Conservation (phyloP, 2,329 filamentous ascomycete genomes). For the Meredithiella fracta region DNA sequence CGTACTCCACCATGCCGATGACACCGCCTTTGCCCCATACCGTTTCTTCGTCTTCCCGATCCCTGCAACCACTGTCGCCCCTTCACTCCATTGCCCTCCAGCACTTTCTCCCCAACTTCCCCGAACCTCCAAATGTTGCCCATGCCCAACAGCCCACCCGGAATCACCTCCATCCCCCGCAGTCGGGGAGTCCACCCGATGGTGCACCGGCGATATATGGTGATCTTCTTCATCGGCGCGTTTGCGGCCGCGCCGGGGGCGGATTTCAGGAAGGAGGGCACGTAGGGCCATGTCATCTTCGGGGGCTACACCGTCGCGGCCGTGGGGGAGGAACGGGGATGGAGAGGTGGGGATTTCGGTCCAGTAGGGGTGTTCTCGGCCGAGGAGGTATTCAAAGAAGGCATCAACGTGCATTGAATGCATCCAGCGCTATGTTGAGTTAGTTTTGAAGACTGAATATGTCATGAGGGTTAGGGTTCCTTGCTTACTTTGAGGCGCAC, state of each 20-base stretch:
- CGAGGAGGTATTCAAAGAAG: slow-evolving; percentile 77
- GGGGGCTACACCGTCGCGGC: slow-evolving; percentile 64
- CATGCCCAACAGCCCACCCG: not conserved
- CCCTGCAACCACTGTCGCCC: not conserved
- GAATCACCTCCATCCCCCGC: not conserved
- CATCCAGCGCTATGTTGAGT: slow-evolving; percentile 64
- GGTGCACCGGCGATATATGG: slow-evolving; percentile 41
- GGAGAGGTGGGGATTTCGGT: slow-evolving; percentile 51
- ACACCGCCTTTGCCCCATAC: slow-evolving; percentile 70
- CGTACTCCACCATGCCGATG: slow-evolving; percentile 60
- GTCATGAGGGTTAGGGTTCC: not conserved
- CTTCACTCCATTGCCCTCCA: slow-evolving; percentile 12
- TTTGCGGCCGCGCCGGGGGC: slow-evolving; percentile 44
- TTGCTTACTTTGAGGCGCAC: slow-evolving; percentile 65
- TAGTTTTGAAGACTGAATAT: not conserved
- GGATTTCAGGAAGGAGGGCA: slow-evolving; percentile 63
- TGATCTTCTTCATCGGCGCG: slow-evolving; percentile 46
- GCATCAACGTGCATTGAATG: slow-evolving; percentile 89
- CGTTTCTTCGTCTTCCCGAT: slow-evolving; percentile 24
- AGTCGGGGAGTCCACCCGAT: slow-evolving; percentile 18
- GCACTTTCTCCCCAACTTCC: not conserved
- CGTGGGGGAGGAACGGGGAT: slow-evolving; percentile 44
- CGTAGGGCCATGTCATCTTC: slow-evolving; percentile 82
- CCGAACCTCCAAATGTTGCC: not conserved
- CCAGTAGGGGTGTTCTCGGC: slow-evolving; percentile 54